These are phyloP conservation scores for Alternaria sp. DNA, from an alignment of 2,329 filamentous ascomycete species.

Conservation along the genomic window DNA sequence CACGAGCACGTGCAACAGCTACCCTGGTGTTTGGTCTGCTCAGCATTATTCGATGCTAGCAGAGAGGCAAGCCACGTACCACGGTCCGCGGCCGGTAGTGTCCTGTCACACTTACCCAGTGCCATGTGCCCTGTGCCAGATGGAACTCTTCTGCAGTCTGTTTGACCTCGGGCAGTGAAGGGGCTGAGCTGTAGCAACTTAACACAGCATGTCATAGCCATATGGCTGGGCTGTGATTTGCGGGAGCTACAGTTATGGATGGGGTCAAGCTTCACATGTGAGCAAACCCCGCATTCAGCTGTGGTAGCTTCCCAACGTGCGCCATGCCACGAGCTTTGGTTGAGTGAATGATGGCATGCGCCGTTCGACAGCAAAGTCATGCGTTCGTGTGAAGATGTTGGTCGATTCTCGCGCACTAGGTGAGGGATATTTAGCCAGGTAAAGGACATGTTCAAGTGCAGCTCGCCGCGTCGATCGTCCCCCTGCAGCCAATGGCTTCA, in stretches of 20 bases:
- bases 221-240: conserved; percentile 30
- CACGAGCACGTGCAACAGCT: conserved; percentile 2
- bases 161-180: conserved; percentile 5
- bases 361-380: conserved; percentile 3
- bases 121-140: conserved; percentile 13
- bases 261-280: conserved; percentile 38
- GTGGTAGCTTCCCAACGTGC: conserved; percentile 5
- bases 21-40: neutral
- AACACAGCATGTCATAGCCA: conserved; percentile 7
- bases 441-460: conserved; percentile 24
- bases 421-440: conserved; percentile 25
- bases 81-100: conserved; percentile 37
- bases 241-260: conserved; percentile 22
- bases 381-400: neutral
- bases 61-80: conserved; percentile 8
- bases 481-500: conserved; percentile 34
- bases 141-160: conserved; percentile 2
- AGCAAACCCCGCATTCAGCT: conserved; percentile 37
- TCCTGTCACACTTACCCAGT: conserved; percentile 17
- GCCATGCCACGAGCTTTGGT: conserved; percentile 11
- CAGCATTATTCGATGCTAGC: conserved; percentile 3
- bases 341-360: conserved; percentile 3
- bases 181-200: conserved; percentile 10
- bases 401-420: conserved; percentile 9
- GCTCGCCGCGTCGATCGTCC: conserved; percentile 32